Base-by-base conservation (phyloP, 768 basidiomycete genomes). In the Lyophyllum shimeji region DNA sequence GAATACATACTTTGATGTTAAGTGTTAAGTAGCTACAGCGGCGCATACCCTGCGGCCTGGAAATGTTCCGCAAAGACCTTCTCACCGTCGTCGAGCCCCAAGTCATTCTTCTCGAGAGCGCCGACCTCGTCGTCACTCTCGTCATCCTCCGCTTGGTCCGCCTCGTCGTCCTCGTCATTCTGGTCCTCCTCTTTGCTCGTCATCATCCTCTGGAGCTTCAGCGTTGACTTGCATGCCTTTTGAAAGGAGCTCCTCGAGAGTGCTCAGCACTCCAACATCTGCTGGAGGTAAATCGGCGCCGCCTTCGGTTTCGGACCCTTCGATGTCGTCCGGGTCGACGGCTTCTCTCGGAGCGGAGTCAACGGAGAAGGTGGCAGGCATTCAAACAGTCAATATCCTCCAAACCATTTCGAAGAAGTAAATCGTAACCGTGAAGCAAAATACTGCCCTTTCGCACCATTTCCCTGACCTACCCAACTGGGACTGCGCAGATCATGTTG, bases 311-410 rank as follows among this genome's bases (percentile, higher is more conserved):
- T 37, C 34, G 15, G 8, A 37, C 34, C 34, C 34, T 37, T 37
- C 34, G 34, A 17, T 37, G 34, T 37, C 11, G 11, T 17, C 11
- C 34, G 8, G 7, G 8, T 37, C 34, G 34, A 37, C 34, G 7
- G 34, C 34, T 37, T 17, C n/a, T n/a, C n/a, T n/a, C n/a, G n/a
- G n/a, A n/a, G n/a, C n/a, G n/a, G n/a, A n/a, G n/a, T n/a, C n/a
- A n/a, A n/a, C n/a, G n/a, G n/a, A n/a, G n/a, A 45, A 21, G 37
- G 31, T 27, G 9, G 25, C 17, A 51, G 21, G 39, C 53, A 63
- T 65, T 67, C 67, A 69, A 64, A 64, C 48, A 42, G 17, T 27
- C 33, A 24, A 6, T 18, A 39, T 11, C 57, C 63, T 55, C 51
- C 52, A 11, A 12, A 21, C 18, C 43, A 24, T 47, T 50, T 52